Evolutionary conservation across 805 yeast species (phyloP).

Genomic region (Saccharomyces jurei): DNA sequence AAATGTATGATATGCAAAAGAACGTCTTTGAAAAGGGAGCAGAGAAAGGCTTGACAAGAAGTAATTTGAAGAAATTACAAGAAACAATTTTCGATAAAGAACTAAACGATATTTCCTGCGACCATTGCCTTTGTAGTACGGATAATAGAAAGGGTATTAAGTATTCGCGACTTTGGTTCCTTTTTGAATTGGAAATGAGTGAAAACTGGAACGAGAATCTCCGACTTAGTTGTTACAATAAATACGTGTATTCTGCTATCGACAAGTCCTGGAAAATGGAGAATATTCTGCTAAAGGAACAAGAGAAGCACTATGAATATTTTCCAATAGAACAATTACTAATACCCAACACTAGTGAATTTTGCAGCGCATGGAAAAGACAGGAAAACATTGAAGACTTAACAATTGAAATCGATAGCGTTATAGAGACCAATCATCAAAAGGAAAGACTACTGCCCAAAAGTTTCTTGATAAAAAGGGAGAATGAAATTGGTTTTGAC

Average conservation of each 20-base stretch:
- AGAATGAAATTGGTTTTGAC: slow-evolving; percentile 16
- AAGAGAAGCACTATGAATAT: slow-evolving; percentile 5
- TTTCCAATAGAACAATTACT: slow-evolving; percentile 11
- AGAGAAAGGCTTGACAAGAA: slow-evolving; percentile 7
- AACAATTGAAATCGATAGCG: slow-evolving; percentile 9
- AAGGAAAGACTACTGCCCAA: background rate
- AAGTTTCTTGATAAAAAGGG: slow-evolving; percentile 12
- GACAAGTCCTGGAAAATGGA: slow-evolving; percentile 17
- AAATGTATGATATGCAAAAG: slow-evolving; percentile 1
- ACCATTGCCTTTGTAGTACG: slow-evolving; percentile 16
- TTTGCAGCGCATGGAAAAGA: background rate
- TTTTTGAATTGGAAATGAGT: slow-evolving; percentile 29
- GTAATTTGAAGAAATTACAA: slow-evolving; percentile 18
- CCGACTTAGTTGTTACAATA: slow-evolving; percentile 23
- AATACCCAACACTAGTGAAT: slow-evolving; percentile 5
- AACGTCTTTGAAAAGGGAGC: background rate
- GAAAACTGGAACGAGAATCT: slow-evolving; percentile 17
- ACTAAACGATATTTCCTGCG: slow-evolving; percentile 5
- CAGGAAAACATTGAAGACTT: slow-evolving; percentile 2
- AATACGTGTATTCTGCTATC: slow-evolving; percentile 18
- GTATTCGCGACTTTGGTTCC: slow-evolving; percentile 20
- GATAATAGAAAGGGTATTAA: slow-evolving; percentile 8
- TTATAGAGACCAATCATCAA: slow-evolving; percentile 7
- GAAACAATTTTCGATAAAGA: slow-evolving; percentile 14
- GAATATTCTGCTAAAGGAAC: slow-evolving; percentile 5